Conservation (phyloP, 1,284 basidiomycete species). For the Cutaneotrichosporon sp. region DNA sequence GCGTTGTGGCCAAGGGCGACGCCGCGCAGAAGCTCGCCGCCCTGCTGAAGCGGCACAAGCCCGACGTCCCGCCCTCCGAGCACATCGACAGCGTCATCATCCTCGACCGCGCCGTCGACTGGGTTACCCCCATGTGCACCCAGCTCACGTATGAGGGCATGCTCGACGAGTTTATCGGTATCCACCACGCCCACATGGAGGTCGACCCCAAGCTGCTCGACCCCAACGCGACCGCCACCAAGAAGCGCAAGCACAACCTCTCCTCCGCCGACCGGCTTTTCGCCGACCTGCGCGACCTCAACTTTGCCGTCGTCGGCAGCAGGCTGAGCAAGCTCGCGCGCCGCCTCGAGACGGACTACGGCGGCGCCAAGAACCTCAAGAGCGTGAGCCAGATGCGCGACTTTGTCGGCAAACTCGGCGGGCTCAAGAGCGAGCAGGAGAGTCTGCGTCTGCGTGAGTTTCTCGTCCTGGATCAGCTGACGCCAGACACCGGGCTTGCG, state of each 20-base stretch:
- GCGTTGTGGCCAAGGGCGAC: conserved; percentile 92
- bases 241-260: conserved; percentile 84
- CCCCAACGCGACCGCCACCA: conserved; percentile 58
- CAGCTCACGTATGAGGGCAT: conserved; percentile 97
- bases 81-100: conserved; percentile 83
- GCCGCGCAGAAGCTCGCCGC: conserved; percentile 79
- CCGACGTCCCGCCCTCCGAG: conserved; percentile 51
- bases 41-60: conserved; percentile 65
- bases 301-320: conserved; percentile 90
- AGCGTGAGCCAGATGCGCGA: conserved; percentile 89
- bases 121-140: conserved; percentile 93
- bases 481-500: conserved; percentile 85
- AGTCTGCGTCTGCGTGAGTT: conserved; percentile 81
- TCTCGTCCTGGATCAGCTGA: conserved; percentile 36
- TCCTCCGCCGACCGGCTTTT: conserved; percentile 79
- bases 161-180: conserved; percentile 89
- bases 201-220: conserved; percentile 76
- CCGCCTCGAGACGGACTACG: conserved; percentile 84
- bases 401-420: conserved; percentile 92
- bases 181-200: conserved; percentile 90
- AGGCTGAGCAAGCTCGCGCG: conserved; percentile 79
- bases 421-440: conserved; percentile 88
- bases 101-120: conserved; percentile 88
- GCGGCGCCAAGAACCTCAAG: conserved; percentile 58
- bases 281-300: conserved; percentile 80